These are phyloP conservation scores for Mentha longifolia DNA, from an alignment of 257 asterid species.

Conservation along the genomic window DNA sequence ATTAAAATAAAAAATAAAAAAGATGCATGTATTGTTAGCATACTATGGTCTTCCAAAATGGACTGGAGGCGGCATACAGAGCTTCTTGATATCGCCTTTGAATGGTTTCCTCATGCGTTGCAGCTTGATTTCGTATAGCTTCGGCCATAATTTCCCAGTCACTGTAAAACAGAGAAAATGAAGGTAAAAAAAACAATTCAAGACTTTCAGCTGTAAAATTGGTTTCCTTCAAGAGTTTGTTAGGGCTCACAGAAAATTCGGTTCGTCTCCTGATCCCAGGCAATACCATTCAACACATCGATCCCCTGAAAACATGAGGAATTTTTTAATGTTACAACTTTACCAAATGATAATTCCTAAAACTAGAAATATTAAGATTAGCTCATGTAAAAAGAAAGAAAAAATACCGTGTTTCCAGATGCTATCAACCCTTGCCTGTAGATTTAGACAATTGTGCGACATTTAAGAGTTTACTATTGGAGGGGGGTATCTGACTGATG, in stretches of 20 bases:
- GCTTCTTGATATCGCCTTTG: conserved; percentile 43
- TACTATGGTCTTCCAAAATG: conserved; percentile 38
- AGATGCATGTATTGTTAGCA: not conserved
- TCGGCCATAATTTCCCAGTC: conserved; percentile 84
- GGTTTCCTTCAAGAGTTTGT: not conserved
- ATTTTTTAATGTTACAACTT: not conserved
- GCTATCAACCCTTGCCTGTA: conserved; percentile 59
- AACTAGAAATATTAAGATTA: not conserved
- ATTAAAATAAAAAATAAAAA: no score
- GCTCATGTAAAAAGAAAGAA: not conserved
- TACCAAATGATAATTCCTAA: not conserved
- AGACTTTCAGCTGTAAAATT: not conserved
- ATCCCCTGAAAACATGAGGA: conserved; percentile 54
- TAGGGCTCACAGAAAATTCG: conserved; percentile 70
- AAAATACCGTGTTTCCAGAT: conserved; percentile 58
- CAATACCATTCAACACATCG: conserved; percentile 92
- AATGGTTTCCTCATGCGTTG: conserved; percentile 44
- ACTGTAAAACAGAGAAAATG: conserved; percentile 38
- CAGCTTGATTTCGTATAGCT: conserved; percentile 64
- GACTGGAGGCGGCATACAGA: conserved; percentile 51
- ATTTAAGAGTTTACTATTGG: not conserved
- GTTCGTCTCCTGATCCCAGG: conserved; percentile 71
- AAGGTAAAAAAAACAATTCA: not conserved
- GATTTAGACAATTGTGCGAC: conserved; percentile 25
- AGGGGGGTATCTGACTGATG: not conserved